These are phyloP conservation scores for Lenwebbia sp. DNA, from an alignment of 345 rosid species.

Conservation along the genomic window DNA sequence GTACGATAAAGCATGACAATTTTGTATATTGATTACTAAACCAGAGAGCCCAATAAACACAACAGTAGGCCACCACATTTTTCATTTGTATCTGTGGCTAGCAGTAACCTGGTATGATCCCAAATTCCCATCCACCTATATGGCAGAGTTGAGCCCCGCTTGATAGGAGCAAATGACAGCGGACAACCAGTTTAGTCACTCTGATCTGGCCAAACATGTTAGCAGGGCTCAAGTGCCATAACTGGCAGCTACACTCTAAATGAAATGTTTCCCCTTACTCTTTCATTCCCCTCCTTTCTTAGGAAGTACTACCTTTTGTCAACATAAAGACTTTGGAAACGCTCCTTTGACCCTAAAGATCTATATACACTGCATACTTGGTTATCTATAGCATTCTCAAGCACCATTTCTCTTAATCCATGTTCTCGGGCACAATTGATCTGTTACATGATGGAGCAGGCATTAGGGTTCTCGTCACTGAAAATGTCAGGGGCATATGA, in stretches of 20 bases:
- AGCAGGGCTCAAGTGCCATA: neutral
- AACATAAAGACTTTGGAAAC: neutral
- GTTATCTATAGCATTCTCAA: neutral
- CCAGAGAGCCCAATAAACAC: neutral
- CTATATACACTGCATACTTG: neutral
- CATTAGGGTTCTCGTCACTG: constrained; percentile 1
- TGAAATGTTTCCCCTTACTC: neutral
- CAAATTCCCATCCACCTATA: neutral
- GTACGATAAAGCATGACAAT: neutral
- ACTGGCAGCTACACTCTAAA: neutral
- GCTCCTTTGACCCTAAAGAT: neutral
- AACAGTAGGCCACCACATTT: neutral
- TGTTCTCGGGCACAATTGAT: neutral
- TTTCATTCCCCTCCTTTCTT: neutral
- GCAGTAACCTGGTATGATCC: neutral
- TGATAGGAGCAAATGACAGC: neutral
- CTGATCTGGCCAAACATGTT: neutral
- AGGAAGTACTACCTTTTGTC: neutral
- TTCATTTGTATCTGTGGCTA: neutral
- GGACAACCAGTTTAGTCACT: neutral
- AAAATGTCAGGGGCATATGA: neutral
- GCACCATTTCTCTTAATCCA: neutral
- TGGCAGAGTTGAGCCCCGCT: neutral
- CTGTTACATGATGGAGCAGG: neutral
- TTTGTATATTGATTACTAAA: neutral